A percentile compares a stretch with the other conserved stretches of the same genome.
These are phyloP conservation scores for Marchantia polymorpha DNA, from an alignment of 225 moss, liverwort and hornwort species.

Conservation along the genomic window DNA sequence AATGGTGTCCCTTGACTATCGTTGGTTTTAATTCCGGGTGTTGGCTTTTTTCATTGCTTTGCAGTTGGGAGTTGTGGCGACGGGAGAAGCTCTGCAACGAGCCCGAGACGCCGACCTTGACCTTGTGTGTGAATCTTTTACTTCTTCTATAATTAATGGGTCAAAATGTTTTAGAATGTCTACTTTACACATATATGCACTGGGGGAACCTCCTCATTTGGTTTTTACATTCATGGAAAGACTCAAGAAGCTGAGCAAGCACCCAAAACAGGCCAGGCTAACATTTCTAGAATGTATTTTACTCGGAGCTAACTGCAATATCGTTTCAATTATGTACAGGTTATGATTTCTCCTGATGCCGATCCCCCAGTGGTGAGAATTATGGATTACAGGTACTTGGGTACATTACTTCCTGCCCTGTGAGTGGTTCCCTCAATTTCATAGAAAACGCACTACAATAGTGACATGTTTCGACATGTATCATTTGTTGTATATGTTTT, in stretches of 20 bases:
- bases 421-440: no score
- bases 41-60: neutral
- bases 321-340: slow-evolving; percentile 41
- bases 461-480: neutral
- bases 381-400: slow-evolving; percentile 88
- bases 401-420: neutral
- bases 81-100: slow-evolving; percentile 73
- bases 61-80: slow-evolving; percentile 84
- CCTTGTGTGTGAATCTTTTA: slow-evolving; percentile 49
- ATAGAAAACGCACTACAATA: neutral
- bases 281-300: no score
- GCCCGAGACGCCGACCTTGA: slow-evolving; percentile 88
- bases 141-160: no score
- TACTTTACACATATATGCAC: no score
- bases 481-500: slow-evolving; percentile 1
- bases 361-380: slow-evolving; percentile 98
- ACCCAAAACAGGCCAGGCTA: no score
- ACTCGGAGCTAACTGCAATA: no score
- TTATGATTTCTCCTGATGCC: slow-evolving; percentile 97
- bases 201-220: no score
- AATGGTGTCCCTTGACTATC: neutral
- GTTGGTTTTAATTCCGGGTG: neutral
- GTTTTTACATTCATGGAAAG: no score
- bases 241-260: no score
- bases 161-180: no score